A percentile compares a stretch with the other conserved stretches of the same genome.
Conservation (phyloP, 2,329 filamentous ascomycete genomes). For the Catunica adiposa region DNA sequence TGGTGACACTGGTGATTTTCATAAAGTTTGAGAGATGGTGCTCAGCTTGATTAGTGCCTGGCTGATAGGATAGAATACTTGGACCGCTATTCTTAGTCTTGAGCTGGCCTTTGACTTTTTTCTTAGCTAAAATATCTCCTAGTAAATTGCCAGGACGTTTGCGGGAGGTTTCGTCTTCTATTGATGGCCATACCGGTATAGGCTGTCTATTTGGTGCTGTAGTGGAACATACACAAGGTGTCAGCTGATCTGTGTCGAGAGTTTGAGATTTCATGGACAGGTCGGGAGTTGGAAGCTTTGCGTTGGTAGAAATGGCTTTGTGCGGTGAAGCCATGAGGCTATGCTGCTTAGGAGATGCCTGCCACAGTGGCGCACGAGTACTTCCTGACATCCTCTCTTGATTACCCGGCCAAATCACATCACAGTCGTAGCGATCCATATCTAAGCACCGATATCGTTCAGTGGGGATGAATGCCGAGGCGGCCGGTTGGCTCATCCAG, state of each 20-base stretch:
- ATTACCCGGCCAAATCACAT: too few relatives aligned
- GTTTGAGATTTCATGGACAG: background rate
- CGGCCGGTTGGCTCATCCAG: background rate
- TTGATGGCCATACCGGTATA: background rate
- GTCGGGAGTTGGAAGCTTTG: background rate
- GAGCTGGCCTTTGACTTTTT: background rate
- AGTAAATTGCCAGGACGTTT: slow-evolving; percentile 5
- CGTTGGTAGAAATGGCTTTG: background rate
- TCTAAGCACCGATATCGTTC: background rate
- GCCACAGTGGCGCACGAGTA: background rate
- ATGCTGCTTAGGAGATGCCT: background rate
- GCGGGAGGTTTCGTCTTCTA: background rate
- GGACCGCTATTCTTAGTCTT: background rate
- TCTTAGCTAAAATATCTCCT: slow-evolving; percentile 6
- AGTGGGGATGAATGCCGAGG: background rate
- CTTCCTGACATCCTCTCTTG: too few relatives aligned
- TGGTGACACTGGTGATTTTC: background rate
- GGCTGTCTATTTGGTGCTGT: background rate
- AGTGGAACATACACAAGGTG: too few relatives aligned
- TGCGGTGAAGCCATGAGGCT: background rate
- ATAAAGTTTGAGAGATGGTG: slow-evolving; percentile 19
- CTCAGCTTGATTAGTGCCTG: slow-evolving; percentile 14
- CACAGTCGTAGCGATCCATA: background rate
- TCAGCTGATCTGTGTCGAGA: background rate
- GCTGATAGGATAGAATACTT: background rate